Evolutionary conservation across 228 moss, liverwort and hornwort species (phyloP).

Genomic region (Sphagnum fallax): DNA sequence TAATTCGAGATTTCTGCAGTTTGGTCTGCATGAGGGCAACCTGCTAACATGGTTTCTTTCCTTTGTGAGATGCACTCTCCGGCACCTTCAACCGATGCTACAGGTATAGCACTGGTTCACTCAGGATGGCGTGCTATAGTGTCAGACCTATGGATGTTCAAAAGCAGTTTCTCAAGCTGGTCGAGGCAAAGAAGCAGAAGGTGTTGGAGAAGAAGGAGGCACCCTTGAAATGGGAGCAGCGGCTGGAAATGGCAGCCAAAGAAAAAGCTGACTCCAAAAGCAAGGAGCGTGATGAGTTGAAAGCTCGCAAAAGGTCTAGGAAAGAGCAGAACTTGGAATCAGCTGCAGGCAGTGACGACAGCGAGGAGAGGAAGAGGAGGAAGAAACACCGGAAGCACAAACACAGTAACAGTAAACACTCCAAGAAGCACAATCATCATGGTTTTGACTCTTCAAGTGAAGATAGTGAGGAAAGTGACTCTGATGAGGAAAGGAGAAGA

Average conservation of each 20-base stretch:
- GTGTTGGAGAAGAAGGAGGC: conserved; percentile 53
- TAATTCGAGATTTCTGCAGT: too few relatives aligned
- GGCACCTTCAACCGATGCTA: conserved; percentile 47
- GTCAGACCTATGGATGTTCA: conserved; percentile 31
- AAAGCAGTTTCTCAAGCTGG: conserved; percentile 45
- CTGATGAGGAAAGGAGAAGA: conserved; percentile 18
- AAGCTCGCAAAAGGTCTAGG: conserved; percentile 24
- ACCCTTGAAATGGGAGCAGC: conserved; percentile 47
- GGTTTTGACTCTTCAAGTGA: conserved; percentile 12
- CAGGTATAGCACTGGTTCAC: conserved; percentile 27
- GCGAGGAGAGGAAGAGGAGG: conserved; percentile 20
- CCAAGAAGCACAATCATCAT: conserved; percentile 13
- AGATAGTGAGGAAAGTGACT: conserved; percentile 13
- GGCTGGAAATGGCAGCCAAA: conserved; percentile 35
- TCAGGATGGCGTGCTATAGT: background rate
- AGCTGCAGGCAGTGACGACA: conserved; percentile 22
- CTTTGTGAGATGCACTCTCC: conserved; percentile 61
- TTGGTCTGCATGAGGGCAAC: background rate
- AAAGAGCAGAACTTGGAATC: conserved; percentile 18
- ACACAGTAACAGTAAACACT: conserved; percentile 17
- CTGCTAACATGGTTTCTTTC: conserved; percentile 50
- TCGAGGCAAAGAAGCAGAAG: conserved; percentile 47
- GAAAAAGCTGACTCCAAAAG: conserved; percentile 20
- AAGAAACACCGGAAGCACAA: conserved; percentile 25
- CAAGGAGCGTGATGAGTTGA: conserved; percentile 24